A percentile compares a stretch with the other conserved stretches of the same genome.
phyloP scores from a whole-genome alignment of 768 basidiomycete species.

The Ramaria sp. region DNA sequence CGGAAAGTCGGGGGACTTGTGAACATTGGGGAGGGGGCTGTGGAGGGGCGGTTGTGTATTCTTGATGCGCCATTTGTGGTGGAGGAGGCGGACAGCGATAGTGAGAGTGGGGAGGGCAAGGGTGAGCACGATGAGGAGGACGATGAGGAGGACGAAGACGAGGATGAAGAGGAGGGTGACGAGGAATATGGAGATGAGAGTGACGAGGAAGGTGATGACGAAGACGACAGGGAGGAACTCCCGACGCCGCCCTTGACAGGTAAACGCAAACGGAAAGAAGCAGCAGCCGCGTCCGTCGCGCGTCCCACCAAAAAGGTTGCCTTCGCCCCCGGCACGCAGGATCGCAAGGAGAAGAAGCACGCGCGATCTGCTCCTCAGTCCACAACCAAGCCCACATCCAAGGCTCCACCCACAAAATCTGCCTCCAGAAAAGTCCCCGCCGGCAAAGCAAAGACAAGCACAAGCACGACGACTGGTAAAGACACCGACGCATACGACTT shows the following conservation, averaged over 20 bases:
- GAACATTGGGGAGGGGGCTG: conserved; percentile 30
- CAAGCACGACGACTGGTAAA: background rate
- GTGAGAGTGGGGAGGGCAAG: conserved; percentile 17
- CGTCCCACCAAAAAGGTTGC: conserved; percentile 44
- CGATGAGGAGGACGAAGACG: conserved; percentile 24
- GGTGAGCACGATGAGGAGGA: conserved; percentile 18
- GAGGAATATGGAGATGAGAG: conserved; percentile 24
- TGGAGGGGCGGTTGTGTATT: conserved; percentile 33
- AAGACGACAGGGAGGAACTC: conserved; percentile 26
- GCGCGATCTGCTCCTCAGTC: conserved; percentile 2
- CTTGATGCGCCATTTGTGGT: conserved; percentile 22
- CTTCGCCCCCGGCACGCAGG: conserved; percentile 30
- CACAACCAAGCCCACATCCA: background rate
- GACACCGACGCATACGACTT: conserved; percentile 44
- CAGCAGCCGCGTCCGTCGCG: conserved; percentile 17
- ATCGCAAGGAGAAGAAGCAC: conserved; percentile 13
- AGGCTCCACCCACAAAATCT: background rate
- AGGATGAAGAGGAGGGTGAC: conserved; percentile 30
- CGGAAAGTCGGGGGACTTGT: conserved; percentile 54
- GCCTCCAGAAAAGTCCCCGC: conserved; percentile 24
- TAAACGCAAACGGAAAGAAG: conserved; percentile 38
- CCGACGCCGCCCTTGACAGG: conserved; percentile 20
- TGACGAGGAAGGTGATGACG: conserved; percentile 30
- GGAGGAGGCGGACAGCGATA: conserved; percentile 13
- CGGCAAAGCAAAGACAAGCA: conserved; percentile 20